A percentile compares a stretch with the other conserved stretches of the same genome.
These are phyloP conservation scores for Nidularia pulvinata DNA, from an alignment of 768 basidiomycete genomes.

Conservation along the genomic window DNA sequence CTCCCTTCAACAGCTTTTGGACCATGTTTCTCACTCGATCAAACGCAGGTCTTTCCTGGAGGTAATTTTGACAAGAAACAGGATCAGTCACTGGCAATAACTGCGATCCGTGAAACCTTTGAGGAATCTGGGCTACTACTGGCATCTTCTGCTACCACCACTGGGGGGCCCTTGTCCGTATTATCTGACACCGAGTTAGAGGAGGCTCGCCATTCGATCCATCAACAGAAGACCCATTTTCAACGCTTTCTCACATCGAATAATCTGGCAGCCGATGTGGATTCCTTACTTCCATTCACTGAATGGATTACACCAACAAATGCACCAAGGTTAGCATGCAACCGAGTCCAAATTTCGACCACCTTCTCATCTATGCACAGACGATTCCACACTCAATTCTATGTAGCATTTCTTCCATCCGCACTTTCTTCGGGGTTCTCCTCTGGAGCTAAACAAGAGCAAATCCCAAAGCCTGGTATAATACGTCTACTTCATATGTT, in stretches of 20 bases:
- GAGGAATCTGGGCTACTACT: constrained; percentile 74
- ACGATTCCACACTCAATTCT: constrained; percentile 75
- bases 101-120: constrained; percentile 77
- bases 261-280: constrained; percentile 38
- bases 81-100: constrained; percentile 54
- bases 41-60: constrained; percentile 72
- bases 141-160: constrained; percentile 32
- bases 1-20: background rate
- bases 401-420: constrained; percentile 55
- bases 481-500: background rate
- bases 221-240: constrained; percentile 50
- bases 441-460: constrained; percentile 53
- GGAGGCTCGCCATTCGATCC: constrained; percentile 53
- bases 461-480: constrained; percentile 57
- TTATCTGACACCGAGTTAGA: constrained; percentile 43
- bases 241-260: constrained; percentile 48
- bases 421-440: constrained; percentile 45
- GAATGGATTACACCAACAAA: constrained; percentile 72
- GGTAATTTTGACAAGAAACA: constrained; percentile 67
- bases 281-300: constrained; percentile 65
- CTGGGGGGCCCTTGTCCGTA: background rate
- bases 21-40: background rate
- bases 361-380: constrained; percentile 28
- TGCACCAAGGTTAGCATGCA: constrained; percentile 40
- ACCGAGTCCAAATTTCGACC: background rate